A percentile compares a stretch with the other conserved stretches of the same genome.
These are phyloP conservation scores for Setomelanomma holmii DNA, from an alignment of 2,329 filamentous ascomycete species.

Conservation along the genomic window DNA sequence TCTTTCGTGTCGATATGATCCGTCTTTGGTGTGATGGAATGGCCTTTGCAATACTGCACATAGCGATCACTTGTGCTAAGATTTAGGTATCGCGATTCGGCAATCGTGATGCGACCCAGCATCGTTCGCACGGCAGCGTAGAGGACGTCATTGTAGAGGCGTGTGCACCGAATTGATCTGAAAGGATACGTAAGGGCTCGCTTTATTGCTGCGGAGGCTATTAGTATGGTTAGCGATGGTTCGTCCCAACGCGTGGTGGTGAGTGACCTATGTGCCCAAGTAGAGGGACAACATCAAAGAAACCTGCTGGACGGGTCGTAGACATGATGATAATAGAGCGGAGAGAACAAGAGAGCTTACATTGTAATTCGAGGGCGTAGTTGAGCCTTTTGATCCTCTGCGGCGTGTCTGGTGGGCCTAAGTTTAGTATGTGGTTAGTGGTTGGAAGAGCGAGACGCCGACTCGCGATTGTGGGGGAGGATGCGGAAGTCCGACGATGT, in stretches of 20 bases:
- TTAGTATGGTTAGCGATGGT: background rate
- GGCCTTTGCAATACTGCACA: conserved; percentile 19
- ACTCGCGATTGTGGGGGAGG: background rate
- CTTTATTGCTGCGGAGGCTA: conserved; percentile 17
- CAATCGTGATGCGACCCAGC: conserved; percentile 23
- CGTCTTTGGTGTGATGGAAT: conserved; percentile 14
- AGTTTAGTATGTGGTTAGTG: background rate
- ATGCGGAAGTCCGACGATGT: background rate
- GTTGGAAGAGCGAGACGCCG: background rate
- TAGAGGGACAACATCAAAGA: conserved; percentile 3
- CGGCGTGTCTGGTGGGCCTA: background rate
- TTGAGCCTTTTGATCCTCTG: too few species aligned
- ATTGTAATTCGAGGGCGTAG: too few species aligned
- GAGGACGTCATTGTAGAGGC: conserved; percentile 20
- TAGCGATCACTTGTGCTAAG: conserved; percentile 21
- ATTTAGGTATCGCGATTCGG: conserved; percentile 26
- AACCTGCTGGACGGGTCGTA: background rate
- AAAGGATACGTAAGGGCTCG: conserved; percentile 27
- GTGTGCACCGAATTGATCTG: conserved; percentile 14
- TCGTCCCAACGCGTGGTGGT: background rate
- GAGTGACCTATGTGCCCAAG: conserved; percentile 3
- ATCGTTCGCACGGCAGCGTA: conserved; percentile 24
- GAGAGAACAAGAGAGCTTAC: background rate
- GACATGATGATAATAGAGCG: background rate
- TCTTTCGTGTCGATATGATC: conserved; percentile 7